phyloP scores from a whole-genome alignment of 768 basidiomycete genomes.

The Fibroporia radiculosa region DNA sequence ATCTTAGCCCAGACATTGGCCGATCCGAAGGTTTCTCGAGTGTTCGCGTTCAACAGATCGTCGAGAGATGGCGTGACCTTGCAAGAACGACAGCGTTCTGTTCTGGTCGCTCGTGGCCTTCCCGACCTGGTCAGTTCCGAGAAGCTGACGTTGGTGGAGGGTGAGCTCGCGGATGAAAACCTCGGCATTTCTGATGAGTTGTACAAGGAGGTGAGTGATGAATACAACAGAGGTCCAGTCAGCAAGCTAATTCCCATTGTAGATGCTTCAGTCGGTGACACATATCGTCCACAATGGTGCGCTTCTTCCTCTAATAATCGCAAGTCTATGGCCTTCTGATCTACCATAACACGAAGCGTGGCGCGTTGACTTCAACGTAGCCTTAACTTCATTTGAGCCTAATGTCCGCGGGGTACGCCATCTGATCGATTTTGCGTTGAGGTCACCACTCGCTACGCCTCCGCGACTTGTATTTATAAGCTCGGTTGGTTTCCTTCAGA shows the following conservation, averaged over 20 bases:
- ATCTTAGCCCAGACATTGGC: constrained; percentile 18
- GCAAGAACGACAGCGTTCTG: constrained; percentile 7
- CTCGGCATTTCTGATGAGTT: constrained; percentile 11
- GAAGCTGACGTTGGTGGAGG: constrained; percentile 12
- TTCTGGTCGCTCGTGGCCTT: constrained; percentile 12
- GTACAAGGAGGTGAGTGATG: constrained; percentile 10
- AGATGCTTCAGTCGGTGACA: constrained; percentile 11
- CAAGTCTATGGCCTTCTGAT: background rate
- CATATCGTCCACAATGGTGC: constrained; percentile 24
- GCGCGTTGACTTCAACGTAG: constrained; percentile 35
- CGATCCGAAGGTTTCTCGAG: constrained; percentile 10
- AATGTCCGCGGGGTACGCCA: constrained; percentile 21
- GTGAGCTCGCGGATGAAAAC: constrained; percentile 11
- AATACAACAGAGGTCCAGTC: background rate
- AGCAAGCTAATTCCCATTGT: background rate
- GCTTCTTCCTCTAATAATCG: background rate
- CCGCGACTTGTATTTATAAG: constrained; percentile 19
- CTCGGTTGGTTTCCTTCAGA: constrained; percentile 4
- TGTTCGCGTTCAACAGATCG: constrained; percentile 21
- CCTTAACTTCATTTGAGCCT: constrained; percentile 30
- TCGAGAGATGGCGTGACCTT: constrained; percentile 3
- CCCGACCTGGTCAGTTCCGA: constrained; percentile 5
- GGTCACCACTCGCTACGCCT: background rate
- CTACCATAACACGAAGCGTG: constrained; percentile 26
- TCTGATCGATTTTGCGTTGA: constrained; percentile 8